Percentiles rank a stretch among this genome's conserved stretches.
Conservation (phyloP, 2,329 filamentous ascomycete species). For the Ophiostoma pallidulum region DNA sequence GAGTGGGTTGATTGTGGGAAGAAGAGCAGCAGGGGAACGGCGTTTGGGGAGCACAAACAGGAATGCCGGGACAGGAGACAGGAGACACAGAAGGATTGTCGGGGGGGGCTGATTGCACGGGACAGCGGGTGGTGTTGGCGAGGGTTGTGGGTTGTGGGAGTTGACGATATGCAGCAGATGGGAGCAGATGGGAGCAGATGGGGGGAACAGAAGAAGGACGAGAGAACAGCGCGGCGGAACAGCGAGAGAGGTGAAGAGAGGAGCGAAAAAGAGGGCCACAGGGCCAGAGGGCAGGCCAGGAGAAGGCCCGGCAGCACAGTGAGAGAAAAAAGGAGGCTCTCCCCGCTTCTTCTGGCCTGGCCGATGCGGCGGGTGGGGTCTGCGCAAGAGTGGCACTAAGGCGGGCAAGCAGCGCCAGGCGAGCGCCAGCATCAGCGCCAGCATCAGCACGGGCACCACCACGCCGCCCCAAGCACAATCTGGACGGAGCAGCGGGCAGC, state of each 20-base stretch:
- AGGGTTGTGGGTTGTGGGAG: conserved; percentile 1
- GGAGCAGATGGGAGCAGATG: background rate
- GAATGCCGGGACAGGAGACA: no score
- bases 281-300: no score
- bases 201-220: background rate
- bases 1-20: background rate
- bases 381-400: conserved; percentile 14
- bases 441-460: conserved; percentile 1
- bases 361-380: conserved; percentile 17
- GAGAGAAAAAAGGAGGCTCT: conserved; percentile 19
- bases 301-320: no score
- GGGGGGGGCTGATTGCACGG: no score
- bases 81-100: no score
- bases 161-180: conserved; percentile 9
- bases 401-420: conserved; percentile 3
- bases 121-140: background rate
- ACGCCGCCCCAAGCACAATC: no score
- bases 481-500: no score
- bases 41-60: no score
- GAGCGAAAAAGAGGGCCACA: conserved; percentile 5
- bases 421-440: conserved; percentile 1
- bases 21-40: background rate
- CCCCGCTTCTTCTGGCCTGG: conserved; percentile 18
- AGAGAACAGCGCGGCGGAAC: background rate
- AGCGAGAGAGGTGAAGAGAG: background rate